phyloP scores from a whole-genome alignment of 805 yeast genomes.

The Schizosaccharomyces japonicus region DNA sequence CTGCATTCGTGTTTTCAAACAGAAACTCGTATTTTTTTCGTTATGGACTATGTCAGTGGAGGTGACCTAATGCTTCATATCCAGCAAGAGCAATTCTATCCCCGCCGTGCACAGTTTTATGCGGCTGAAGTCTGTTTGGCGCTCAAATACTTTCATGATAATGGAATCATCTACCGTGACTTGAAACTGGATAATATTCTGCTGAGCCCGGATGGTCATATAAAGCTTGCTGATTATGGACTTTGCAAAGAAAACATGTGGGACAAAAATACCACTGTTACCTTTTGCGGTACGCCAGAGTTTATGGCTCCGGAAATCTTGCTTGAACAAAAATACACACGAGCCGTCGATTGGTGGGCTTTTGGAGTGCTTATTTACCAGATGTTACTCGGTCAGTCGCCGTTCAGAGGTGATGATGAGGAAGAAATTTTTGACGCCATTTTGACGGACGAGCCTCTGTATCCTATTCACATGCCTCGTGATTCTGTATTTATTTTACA shows the following conservation, averaged over 20 bases:
- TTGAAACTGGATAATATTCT: conserved; percentile 84
- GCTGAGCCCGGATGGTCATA: conserved; percentile 74
- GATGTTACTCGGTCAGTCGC: conserved; percentile 88
- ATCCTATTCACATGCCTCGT: conserved; percentile 91
- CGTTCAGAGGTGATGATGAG: conserved; percentile 90
- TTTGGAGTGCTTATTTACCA: conserved; percentile 90
- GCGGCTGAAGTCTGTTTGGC: conserved; percentile 91
- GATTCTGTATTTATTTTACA: conserved; percentile 87
- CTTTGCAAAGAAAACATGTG: conserved; percentile 87
- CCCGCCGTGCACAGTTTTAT: conserved; percentile 82
- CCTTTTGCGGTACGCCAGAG: conserved; percentile 98
- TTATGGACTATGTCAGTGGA: conserved; percentile 93
- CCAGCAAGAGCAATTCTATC: conserved; percentile 71
- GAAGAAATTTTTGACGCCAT: conserved; percentile 95
- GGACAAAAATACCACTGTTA: conserved; percentile 62
- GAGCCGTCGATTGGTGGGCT: conserved; percentile 99
- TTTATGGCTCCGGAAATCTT: conserved; percentile 97
- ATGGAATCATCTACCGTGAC: conserved; percentile 89
- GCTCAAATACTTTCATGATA: conserved; percentile 76
- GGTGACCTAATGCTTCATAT: conserved; percentile 99
- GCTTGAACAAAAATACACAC: conserved; percentile 73
- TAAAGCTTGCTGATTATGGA: conserved; percentile 92
- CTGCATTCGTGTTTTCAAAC: conserved; percentile 92
- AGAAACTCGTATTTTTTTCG: conserved; percentile 88
- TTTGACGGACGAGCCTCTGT: conserved; percentile 82